Percentiles rank a stretch among this genome's conserved stretches.
Conservation (phyloP, 257 asterid genomes). For the Rubia yunnanensis region DNA sequence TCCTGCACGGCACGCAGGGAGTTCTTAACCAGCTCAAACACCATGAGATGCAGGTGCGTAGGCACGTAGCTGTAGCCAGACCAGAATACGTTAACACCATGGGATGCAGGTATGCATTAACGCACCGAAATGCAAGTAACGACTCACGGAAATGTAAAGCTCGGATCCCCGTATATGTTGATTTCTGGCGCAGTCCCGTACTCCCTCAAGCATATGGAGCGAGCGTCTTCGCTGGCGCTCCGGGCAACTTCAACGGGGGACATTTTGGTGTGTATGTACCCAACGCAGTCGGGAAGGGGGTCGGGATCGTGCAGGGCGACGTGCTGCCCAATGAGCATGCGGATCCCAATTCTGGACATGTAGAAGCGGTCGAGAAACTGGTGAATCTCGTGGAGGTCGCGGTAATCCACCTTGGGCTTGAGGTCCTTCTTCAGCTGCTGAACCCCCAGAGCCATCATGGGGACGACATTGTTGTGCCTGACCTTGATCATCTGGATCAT, state of each 20-base stretch:
- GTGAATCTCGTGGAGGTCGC: constrained; percentile 68
- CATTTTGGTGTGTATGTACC: constrained; percentile 90
- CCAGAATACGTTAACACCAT: not conserved
- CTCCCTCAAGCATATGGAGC: constrained; percentile 64
- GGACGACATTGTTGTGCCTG: constrained; percentile 91
- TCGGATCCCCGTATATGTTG: constrained; percentile 78
- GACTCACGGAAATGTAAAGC: constrained; percentile 80
- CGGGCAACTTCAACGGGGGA: constrained; percentile 82
- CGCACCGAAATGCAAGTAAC: too few species aligned
- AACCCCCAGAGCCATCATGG: constrained; percentile 96
- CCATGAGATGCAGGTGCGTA: constrained; percentile 90
- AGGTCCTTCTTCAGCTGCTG: constrained; percentile 82
- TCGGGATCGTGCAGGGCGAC: constrained; percentile 89
- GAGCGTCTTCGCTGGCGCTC: constrained; percentile 84
- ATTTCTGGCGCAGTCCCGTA: constrained; percentile 87
- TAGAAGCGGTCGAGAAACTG: constrained; percentile 86
- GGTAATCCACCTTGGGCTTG: constrained; percentile 40
- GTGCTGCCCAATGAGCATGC: constrained; percentile 90
- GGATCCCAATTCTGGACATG: constrained; percentile 89
- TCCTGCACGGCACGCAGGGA: constrained; percentile 97
- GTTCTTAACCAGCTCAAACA: constrained; percentile 90
- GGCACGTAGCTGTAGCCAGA: constrained; percentile 63
- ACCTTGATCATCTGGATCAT: constrained; percentile 91
- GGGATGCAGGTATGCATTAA: too few species aligned
- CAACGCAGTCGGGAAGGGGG: constrained; percentile 78